Evolutionary conservation across 1,284 basidiomycete genomes (phyloP).

Genomic region (Ceratobasidium sp.): DNA sequence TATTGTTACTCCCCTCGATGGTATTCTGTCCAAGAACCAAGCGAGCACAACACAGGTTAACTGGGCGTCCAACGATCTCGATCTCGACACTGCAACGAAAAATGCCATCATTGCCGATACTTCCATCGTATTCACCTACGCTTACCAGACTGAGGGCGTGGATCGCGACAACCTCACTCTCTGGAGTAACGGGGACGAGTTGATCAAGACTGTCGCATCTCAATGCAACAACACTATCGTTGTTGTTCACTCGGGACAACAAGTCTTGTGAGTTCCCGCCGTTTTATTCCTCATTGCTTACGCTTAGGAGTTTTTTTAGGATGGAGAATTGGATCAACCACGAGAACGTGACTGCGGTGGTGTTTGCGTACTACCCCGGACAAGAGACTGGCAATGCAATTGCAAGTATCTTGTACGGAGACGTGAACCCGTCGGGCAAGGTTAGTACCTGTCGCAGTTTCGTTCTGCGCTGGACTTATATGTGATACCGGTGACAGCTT

Average conservation of each 20-base stretch:
- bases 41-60: constrained; percentile 50
- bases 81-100: constrained; percentile 45
- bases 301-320: constrained; percentile 53
- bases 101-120: constrained; percentile 49
- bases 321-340: constrained; percentile 64
- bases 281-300: constrained; percentile 43
- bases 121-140: constrained; percentile 52
- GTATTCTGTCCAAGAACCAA: constrained; percentile 53
- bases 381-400: constrained; percentile 66
- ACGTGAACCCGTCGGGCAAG: constrained; percentile 75
- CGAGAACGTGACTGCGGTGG: constrained; percentile 60
- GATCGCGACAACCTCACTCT: constrained; percentile 55
- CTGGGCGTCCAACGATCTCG: constrained; percentile 55
- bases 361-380: constrained; percentile 50
- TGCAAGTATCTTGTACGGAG: constrained; percentile 73
- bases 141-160: constrained; percentile 52
- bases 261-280: constrained; percentile 8
- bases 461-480: constrained; percentile 49
- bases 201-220: constrained; percentile 55
- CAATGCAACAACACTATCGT: constrained; percentile 61
- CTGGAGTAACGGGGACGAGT: constrained; percentile 55
- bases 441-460: constrained; percentile 71
- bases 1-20: constrained; percentile 55
- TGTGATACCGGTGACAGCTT: constrained; percentile 42
- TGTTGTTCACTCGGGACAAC: constrained; percentile 57